Evolutionary conservation across 768 basidiomycete species (phyloP).

Genomic region (Pulveroboletus sp.): DNA sequence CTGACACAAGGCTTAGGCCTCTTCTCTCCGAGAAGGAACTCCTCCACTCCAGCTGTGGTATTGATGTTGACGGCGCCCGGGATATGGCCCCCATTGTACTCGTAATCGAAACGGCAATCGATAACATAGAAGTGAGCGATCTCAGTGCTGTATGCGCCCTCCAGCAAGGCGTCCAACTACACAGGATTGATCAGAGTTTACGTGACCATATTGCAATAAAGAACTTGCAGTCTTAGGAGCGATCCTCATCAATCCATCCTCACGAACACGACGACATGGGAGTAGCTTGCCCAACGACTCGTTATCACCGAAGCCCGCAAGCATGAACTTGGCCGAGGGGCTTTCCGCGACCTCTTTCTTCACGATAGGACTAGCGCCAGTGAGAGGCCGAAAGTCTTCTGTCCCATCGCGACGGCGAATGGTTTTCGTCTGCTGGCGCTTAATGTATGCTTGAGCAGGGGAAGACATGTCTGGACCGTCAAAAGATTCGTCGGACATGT

Average conservation of each 20-base stretch:
- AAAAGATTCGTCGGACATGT: constrained; percentile 52
- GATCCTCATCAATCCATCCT: constrained; percentile 95
- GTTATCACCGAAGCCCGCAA: constrained; percentile 83
- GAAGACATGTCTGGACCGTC: constrained; percentile 66
- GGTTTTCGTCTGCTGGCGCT: constrained; percentile 72
- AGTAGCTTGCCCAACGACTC: constrained; percentile 91
- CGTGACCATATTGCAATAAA: background rate
- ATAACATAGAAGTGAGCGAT: constrained; percentile 76
- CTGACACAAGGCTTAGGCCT: constrained; percentile 69
- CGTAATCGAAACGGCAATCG: constrained; percentile 98
- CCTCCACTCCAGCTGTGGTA: constrained; percentile 73
- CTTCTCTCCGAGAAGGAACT: constrained; percentile 62
- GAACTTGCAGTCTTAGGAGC: constrained; percentile 67
- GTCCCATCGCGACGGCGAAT: constrained; percentile 78
- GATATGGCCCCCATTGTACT: constrained; percentile 91
- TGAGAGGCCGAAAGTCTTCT: constrained; percentile 72
- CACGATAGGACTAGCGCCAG: constrained; percentile 57
- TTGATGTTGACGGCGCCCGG: constrained; percentile 90
- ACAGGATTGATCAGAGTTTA: constrained; percentile 4
- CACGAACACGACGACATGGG: constrained; percentile 89
- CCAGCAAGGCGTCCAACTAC: constrained; percentile 74
- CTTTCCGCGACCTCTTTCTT: constrained; percentile 46
- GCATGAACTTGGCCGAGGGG: constrained; percentile 53
- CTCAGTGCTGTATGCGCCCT: constrained; percentile 63
- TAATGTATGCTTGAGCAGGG: constrained; percentile 76